Evolutionary conservation across 345 rosid species (phyloP), one percentile per base, ranked within the genome.

Genomic region (Melastoma malabathricum): DNA sequence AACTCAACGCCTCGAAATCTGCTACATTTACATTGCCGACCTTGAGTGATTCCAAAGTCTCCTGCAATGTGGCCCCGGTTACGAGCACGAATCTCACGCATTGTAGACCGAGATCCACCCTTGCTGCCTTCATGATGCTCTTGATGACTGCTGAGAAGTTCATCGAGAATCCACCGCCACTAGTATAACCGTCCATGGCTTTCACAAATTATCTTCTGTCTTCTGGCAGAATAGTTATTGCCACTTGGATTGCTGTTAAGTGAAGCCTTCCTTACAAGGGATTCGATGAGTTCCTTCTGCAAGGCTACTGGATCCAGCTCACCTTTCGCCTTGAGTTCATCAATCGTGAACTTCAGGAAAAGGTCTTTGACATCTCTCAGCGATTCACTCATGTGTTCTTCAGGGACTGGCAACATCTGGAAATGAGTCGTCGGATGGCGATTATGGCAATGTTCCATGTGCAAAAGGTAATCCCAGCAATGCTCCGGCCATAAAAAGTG

Each of bases 301-400:
- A 77, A 74, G 19, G 72, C 56, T 64, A 68, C 64, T 64, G 80
- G 81, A 63, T 86, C 94, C 14, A 73, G 61, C 64, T 83, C 95
- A 49, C 84, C 79, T 15, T 76, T 73, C 52, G 73, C 65, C 56
- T 78, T 79, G 76, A 73, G 63, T 59, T 86, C 90, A 22, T 89
- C 97, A 34, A 71, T 57, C 41, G 95, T 83, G 70, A 89, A 80
- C 70, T 80, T 75, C 63, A 86, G 65, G 61, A 95, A 89, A 44
- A 82, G 72, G 70, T 89, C 94, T 53, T 83, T 90, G 3, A 81
- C 81, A 51, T 79, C 97, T 56, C 66, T 77, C 25, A 89, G 66
- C 38, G 97, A 89, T 63, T 89, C 94, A 50, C 95, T 86, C 80
- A 78, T 73, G 13, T 85, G 87, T 62, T 87, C 96, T 73, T 84